Conservation (phyloP, 352 stramenopile genomes). For the Globisporangium megalacanthum region DNA sequence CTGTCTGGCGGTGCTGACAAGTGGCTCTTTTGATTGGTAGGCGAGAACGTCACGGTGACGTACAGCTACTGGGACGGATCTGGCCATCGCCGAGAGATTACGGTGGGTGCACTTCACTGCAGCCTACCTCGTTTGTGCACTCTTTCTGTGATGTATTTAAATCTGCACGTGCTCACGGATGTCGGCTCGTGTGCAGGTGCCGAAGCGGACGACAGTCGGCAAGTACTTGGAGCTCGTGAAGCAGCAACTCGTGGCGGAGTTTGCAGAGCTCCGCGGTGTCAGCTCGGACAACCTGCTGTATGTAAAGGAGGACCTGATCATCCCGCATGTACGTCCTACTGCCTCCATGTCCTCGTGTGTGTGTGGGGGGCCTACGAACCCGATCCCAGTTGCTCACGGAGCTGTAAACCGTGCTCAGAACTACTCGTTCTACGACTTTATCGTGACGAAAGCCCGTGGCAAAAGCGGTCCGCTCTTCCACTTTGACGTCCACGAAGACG, state of each 20-base stretch:
- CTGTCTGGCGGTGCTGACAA: neutral
- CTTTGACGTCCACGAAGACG: slow-evolving; percentile 95
- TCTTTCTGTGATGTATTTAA: neutral
- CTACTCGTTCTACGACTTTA: slow-evolving; percentile 99
- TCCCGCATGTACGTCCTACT: slow-evolving; percentile 77
- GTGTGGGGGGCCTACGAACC: slow-evolving; percentile 5
- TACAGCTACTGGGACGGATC: slow-evolving; percentile 99
- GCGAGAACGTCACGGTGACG: slow-evolving; percentile 92
- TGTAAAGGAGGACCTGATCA: slow-evolving; percentile 98
- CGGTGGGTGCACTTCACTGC: slow-evolving; percentile 28
- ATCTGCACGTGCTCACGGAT: neutral
- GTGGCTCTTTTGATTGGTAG: slow-evolving; percentile 16
- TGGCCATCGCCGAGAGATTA: slow-evolving; percentile 92
- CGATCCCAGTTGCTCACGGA: slow-evolving; percentile 4
- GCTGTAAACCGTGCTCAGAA: slow-evolving; percentile 36
- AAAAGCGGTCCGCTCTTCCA: slow-evolving; percentile 98
- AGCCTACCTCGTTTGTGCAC: too few species aligned
- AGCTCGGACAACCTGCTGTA: slow-evolving; percentile 95
- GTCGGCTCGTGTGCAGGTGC: slow-evolving; percentile 27
- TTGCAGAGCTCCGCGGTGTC: slow-evolving; percentile 89
- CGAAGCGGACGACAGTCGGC: slow-evolving; percentile 91
- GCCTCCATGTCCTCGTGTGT: neutral
- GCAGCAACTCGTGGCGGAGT: slow-evolving; percentile 90
- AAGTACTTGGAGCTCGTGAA: slow-evolving; percentile 85
- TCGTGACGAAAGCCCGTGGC: slow-evolving; percentile 95